phyloP scores from a whole-genome alignment of 2,329 filamentous ascomycete genomes.

The Fusarium decemcellulare region DNA sequence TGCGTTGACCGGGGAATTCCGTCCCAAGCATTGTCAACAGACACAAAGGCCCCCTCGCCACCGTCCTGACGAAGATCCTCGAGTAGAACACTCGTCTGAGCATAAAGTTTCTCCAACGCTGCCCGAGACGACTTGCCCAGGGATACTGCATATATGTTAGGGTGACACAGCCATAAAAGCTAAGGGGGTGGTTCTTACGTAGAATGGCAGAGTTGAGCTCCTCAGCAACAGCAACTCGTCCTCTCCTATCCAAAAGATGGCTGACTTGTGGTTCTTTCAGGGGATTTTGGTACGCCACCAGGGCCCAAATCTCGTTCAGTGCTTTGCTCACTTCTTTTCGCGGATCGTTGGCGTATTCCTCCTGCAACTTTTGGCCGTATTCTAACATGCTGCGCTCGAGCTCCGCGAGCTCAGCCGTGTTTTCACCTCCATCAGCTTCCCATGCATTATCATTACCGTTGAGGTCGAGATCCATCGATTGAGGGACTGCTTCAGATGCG shows the following conservation, averaged over 20 bases:
- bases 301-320: constrained; percentile 87
- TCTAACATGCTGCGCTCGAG: constrained; percentile 79
- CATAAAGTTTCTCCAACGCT: constrained; percentile 86
- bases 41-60: constrained; percentile 86
- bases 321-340: constrained; percentile 79
- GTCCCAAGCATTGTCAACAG: constrained; percentile 64
- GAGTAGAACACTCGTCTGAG: constrained; percentile 89
- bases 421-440: constrained; percentile 65
- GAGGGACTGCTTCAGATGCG: constrained; percentile 53
- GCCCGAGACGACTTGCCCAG: constrained; percentile 91
- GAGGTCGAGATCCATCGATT: constrained; percentile 71
- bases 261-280: constrained; percentile 80
- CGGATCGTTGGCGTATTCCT: constrained; percentile 82
- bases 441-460: constrained; percentile 58
- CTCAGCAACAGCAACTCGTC: constrained; percentile 86
- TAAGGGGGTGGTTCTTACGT: constrained; percentile 66
- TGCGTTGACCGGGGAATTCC: constrained; percentile 59
- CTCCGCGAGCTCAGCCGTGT: constrained; percentile 53
- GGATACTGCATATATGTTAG: constrained; percentile 72
- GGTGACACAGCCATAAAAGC: not conserved
- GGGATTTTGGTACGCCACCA: constrained; percentile 90
- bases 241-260: constrained; percentile 82
- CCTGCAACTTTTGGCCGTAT: constrained; percentile 84
- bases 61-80: constrained; percentile 85
- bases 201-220: constrained; percentile 95